These are phyloP conservation scores for Pseudogymnoascus sp. DNA, from an alignment of 2,329 filamentous ascomycete genomes.

Conservation along the genomic window DNA sequence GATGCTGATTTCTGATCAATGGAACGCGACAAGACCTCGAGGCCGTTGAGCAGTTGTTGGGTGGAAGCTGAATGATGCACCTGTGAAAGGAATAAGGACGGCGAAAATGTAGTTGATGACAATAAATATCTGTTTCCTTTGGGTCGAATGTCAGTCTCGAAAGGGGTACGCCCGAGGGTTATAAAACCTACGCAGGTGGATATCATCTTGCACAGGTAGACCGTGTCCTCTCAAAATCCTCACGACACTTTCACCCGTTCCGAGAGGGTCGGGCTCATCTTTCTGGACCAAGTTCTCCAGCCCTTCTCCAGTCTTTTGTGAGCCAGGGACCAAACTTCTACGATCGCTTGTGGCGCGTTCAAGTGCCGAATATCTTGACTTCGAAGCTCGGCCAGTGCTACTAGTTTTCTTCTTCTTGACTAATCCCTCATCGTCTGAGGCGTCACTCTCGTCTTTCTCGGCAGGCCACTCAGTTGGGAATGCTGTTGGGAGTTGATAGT, in stretches of 20 bases:
- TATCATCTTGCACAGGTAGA: slow-evolving; percentile 75
- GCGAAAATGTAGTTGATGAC: slow-evolving; percentile 92
- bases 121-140: slow-evolving; percentile 85
- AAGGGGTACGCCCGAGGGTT: background rate
- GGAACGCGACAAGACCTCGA: slow-evolving; percentile 78
- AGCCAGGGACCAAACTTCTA: slow-evolving; percentile 54
- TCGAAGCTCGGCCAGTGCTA: slow-evolving; percentile 49
- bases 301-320: slow-evolving; percentile 59
- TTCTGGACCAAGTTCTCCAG: slow-evolving; percentile 74
- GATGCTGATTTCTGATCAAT: slow-evolving; percentile 98
- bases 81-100: slow-evolving; percentile 82
- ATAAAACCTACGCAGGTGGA: slow-evolving; percentile 57
- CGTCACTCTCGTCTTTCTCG: slow-evolving; percentile 67
- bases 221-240: slow-evolving; percentile 68
- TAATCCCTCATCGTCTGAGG: slow-evolving; percentile 41
- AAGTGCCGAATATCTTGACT: slow-evolving; percentile 77
- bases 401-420: slow-evolving; percentile 30
- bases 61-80: slow-evolving; percentile 83
- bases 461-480: slow-evolving; percentile 81
- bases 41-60: slow-evolving; percentile 66
- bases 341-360: slow-evolving; percentile 65
- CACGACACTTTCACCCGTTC: slow-evolving; percentile 80
- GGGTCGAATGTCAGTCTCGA: slow-evolving; percentile 16
- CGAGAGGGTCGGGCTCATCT: slow-evolving; percentile 88
- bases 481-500: slow-evolving; percentile 75